Evolutionary conservation across 768 basidiomycete genomes (phyloP), one percentile per base, ranked within the genome.

Genomic region (Kwoniella botswanensis): DNA sequence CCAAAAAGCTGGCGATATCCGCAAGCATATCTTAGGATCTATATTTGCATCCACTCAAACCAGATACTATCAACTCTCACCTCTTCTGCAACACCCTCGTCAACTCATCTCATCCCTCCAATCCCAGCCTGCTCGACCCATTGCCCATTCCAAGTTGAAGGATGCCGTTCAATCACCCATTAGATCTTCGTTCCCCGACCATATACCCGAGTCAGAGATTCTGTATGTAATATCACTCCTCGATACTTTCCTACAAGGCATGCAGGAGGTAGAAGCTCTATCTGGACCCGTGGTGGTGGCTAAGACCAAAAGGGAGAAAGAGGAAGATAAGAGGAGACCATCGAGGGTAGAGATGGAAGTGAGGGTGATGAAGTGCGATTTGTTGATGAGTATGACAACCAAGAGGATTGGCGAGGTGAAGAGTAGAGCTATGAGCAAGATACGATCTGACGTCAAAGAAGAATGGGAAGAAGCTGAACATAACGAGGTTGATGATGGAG

Each of bases 301-400:
- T 1, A 64, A 58, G 44, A 63, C 41, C 10, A 58, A 65, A 26
- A 63, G 43, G 22, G 15, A 69, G 52, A 55, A 62, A 54, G 68
- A 67, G 26, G 76, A 71, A 13, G 68, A 63, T 41, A 60, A 42
- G 5, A 42, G 73, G 11, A 55, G 71, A 44, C 71, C 71, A 3
- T 26, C 53, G 12, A 63, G 75, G 50, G 66, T 79, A 10, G 66
- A 52, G 10, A 58, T 75, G 21, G 77, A 79, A 59, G 78, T 68
- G 22, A 46, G 60, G 26, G 24, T 76, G 43, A 58, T 79, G 10
- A 58, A 57, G 52, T 66, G 65, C 24, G 78, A 79, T 60, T 26
- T 79, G 59, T 60, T 71, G 12, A 18, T 77, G 44, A 71, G 65
- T 41, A 75, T 79, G 72, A 74, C 76, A 4, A 76, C 70, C 22